Base-by-base conservation (phyloP, 2,329 filamentous ascomycete species). In the Ophiostoma ulmi region DNA sequence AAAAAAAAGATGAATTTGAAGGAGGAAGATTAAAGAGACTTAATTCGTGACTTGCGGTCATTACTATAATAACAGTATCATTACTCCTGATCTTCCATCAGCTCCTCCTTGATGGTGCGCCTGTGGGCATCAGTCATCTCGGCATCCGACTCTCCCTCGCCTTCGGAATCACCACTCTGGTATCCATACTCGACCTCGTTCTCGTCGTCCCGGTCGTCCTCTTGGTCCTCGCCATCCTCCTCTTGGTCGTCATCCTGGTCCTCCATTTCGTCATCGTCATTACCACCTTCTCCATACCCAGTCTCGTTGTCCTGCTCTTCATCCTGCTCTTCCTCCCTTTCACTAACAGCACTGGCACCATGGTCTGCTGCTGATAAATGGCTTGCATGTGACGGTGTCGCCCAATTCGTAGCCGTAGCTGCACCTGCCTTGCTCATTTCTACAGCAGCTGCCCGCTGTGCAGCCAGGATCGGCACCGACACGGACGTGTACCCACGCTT, bases 401-500 rank as follows among this genome's bases (percentile, higher is more conserved):
- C 35, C 2, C 7, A 6, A 38, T 36, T 20, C 13, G 61, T 20
- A 35, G 26, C 31, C 31, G 35, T 4, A 20, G 31, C 14, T 17
- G 31, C 69, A 26, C 67, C 65, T 66, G 64, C 55, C 61, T 31
- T 44, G 65, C 39, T 20, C 3, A 22, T 48, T 3, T 66, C 63
- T 22, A n/a, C 36, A n/a, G 58, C 58, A 5, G 36, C 63, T 11
- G 63, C 63, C 4, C 63, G 63, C 63, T 65, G 68, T 41, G 68
- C 31, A 10, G 63, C 67, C 31, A 72, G 64, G 5, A 75, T 68
- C 26, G 74, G 72, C 39, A 75, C 70, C 58, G 74, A 72, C 41
- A 74, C 69, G 8, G 73, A 72, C 22, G 72, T 71, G 31, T 38
- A 44, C 6, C 70, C 72, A 13, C 74, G 70, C 41, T 63, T 70